Percentiles rank a stretch among this genome's conserved stretches.
These are phyloP conservation scores for Aspergillus japonicus DNA, from an alignment of 2,329 filamentous ascomycete genomes.

Conservation along the genomic window DNA sequence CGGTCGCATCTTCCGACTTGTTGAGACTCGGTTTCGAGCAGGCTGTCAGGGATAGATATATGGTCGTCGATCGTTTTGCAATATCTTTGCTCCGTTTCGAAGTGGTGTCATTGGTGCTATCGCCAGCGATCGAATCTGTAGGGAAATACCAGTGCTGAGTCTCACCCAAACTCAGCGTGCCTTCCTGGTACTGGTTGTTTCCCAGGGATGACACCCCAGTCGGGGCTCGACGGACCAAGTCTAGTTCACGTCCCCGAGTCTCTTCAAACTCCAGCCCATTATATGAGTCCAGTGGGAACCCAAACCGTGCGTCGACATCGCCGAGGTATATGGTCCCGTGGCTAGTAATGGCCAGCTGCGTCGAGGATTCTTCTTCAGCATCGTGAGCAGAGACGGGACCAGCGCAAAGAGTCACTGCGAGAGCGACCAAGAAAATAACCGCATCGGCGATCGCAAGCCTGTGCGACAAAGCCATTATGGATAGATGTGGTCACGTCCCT, in stretches of 20 bases:
- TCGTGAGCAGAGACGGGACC: conserved; percentile 65
- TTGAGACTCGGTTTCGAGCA: conserved; percentile 71
- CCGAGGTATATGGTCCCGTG: conserved; percentile 50
- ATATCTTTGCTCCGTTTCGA: conserved; percentile 31
- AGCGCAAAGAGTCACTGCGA: conserved; percentile 60
- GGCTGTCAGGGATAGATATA: conserved; percentile 84
- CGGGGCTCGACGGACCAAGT: conserved; percentile 58
- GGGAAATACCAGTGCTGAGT: conserved; percentile 66
- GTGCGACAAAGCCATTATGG: background rate
- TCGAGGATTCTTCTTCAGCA: conserved; percentile 46
- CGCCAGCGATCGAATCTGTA: conserved; percentile 53
- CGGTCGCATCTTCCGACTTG: conserved; percentile 39
- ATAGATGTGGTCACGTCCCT: background rate
- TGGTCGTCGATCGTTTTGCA: conserved; percentile 43
- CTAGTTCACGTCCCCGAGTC: conserved; percentile 30
- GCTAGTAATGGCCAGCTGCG: conserved; percentile 44
- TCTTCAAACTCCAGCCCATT: conserved; percentile 34
- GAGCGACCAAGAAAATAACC: conserved; percentile 37
- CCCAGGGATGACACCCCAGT: conserved; percentile 50
- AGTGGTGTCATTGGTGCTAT: conserved; percentile 33
- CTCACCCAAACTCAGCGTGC: conserved; percentile 62
- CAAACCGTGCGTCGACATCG: conserved; percentile 27
- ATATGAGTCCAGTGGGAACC: conserved; percentile 29
- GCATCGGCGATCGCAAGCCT: background rate
- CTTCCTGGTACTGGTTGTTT: conserved; percentile 64